A percentile compares a stretch with the other conserved stretches of the same genome.
Evolutionary conservation across 1,139 yeast species (phyloP).

Genomic region (Blastobotrys aristatus): DNA sequence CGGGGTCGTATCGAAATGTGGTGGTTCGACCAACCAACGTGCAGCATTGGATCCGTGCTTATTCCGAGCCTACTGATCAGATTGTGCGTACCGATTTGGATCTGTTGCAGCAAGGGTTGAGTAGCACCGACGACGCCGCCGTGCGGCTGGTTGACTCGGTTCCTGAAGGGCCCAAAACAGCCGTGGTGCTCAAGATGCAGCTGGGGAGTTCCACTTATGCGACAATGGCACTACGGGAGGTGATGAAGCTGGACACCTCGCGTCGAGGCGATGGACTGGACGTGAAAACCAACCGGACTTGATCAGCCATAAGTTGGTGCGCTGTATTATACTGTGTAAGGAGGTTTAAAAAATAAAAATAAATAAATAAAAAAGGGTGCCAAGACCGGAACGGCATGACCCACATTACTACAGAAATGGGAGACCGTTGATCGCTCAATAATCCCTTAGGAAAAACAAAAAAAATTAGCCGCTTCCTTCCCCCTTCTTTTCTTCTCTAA

Average conservation of each 20-base stretch:
- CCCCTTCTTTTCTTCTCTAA: no score
- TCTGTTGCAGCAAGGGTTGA: slow-evolving; percentile 43
- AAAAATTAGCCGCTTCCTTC: no score
- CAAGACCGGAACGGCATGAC: no score
- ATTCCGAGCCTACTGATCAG: slow-evolving; percentile 59
- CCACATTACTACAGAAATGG: no score
- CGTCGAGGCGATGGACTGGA: slow-evolving; percentile 48
- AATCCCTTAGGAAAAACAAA: no score
- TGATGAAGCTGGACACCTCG: slow-evolving; percentile 77
- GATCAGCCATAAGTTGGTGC: not conserved
- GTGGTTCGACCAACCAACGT: slow-evolving; percentile 62
- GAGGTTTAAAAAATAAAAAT: no score
- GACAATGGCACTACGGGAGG: slow-evolving; percentile 94
- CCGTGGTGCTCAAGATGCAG: slow-evolving; percentile 71
- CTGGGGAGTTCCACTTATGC: slow-evolving; percentile 90
- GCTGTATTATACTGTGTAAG: no score
- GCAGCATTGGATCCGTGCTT: slow-evolving; percentile 59
- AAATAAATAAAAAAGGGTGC: no score
- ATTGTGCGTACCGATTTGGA: slow-evolving; percentile 81
- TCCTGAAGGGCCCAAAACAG: slow-evolving; percentile 49
- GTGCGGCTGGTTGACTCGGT: slow-evolving; percentile 26
- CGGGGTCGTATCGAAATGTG: slow-evolving; percentile 85
- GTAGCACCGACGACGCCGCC: slow-evolving; percentile 27
- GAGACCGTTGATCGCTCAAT: no score
- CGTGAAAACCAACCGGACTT: slow-evolving; percentile 6